Evolutionary conservation across 768 basidiomycete species (phyloP).

Genomic region (Termitomyces titanicus): DNA sequence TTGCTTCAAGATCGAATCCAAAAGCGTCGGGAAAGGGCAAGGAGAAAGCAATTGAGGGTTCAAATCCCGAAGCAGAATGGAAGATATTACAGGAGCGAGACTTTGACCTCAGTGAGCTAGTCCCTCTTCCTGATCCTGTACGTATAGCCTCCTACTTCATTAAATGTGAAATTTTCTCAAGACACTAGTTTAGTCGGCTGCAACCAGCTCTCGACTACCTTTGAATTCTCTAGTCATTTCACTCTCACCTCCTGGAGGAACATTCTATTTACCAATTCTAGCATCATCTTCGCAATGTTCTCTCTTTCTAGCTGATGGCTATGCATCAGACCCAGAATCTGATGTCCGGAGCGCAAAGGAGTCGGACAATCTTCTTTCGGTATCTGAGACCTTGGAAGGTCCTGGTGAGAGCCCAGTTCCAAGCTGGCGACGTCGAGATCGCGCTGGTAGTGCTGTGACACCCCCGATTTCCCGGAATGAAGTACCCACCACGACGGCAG

Average conservation of each 20-base stretch:
- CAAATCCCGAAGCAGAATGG: slow-evolving; percentile 42
- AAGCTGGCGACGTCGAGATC: slow-evolving; percentile 29
- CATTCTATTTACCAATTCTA: slow-evolving; percentile 52
- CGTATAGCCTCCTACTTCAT: slow-evolving; percentile 19
- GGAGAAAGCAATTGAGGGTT: slow-evolving; percentile 20
- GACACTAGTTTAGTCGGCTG: slow-evolving; percentile 22
- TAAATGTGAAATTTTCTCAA: slow-evolving; percentile 10
- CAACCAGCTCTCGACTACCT: slow-evolving; percentile 43
- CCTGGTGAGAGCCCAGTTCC: slow-evolving; percentile 16
- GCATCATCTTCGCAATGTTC: slow-evolving; percentile 33
- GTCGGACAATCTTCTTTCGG: slow-evolving; percentile 10
- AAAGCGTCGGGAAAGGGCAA: slow-evolving; percentile 49
- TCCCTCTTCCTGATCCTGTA: slow-evolving; percentile 62
- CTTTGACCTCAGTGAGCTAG: slow-evolving; percentile 53
- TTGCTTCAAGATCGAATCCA: slow-evolving; percentile 23
- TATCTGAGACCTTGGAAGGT: slow-evolving; percentile 8
- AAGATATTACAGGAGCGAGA: slow-evolving; percentile 65
- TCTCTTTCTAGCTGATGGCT: slow-evolving; percentile 58
- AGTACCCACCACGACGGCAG: slow-evolving; percentile 40
- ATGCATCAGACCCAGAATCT: slow-evolving; percentile 71
- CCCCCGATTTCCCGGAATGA: slow-evolving; percentile 12
- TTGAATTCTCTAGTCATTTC: slow-evolving; percentile 72
- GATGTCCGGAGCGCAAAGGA: slow-evolving; percentile 42
- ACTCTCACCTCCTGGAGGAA: slow-evolving; percentile 56
- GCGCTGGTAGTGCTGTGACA: slow-evolving; percentile 19